These are phyloP conservation scores for Citrullus mucosospermus DNA, from an alignment of 306 rosid genomes.

Conservation along the genomic window DNA sequence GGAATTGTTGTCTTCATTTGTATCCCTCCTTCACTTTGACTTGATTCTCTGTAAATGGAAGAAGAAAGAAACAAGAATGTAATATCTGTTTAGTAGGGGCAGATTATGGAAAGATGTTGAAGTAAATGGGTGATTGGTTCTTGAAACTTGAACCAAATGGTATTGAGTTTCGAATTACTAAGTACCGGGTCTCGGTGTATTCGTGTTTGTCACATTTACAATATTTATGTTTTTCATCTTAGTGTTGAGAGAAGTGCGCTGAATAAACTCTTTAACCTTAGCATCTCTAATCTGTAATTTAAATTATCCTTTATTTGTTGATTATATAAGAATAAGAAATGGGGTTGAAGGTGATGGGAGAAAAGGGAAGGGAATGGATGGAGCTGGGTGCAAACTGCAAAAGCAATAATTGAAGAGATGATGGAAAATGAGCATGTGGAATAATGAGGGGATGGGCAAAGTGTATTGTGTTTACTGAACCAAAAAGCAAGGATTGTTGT, in stretches of 20 bases:
- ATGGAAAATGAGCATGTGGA: not conserved
- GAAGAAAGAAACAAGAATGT: not conserved
- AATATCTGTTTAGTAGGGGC: not conserved
- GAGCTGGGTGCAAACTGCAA: not conserved
- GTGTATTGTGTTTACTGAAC: not conserved
- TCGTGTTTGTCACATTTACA: no score
- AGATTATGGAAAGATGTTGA: not conserved
- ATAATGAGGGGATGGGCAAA: conserved; percentile 1
- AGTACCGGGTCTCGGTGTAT: no score
- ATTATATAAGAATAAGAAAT: not conserved
- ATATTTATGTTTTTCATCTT: no score
- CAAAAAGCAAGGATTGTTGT: not conserved
- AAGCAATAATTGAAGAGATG: conserved; percentile 1
- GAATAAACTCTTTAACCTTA: no score
- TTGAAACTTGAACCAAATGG: not conserved
- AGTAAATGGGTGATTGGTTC: not conserved
- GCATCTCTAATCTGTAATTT: no score
- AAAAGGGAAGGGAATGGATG: no score
- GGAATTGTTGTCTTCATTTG: no score
- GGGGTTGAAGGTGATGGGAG: not conserved
- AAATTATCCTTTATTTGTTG: no score
- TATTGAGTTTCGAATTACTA: not conserved
- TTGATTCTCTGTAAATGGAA: not conserved
- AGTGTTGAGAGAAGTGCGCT: no score
- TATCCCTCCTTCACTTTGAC: not conserved